phyloP scores from a whole-genome alignment of 139 green algal species.

The Coelastrella sp. region DNA sequence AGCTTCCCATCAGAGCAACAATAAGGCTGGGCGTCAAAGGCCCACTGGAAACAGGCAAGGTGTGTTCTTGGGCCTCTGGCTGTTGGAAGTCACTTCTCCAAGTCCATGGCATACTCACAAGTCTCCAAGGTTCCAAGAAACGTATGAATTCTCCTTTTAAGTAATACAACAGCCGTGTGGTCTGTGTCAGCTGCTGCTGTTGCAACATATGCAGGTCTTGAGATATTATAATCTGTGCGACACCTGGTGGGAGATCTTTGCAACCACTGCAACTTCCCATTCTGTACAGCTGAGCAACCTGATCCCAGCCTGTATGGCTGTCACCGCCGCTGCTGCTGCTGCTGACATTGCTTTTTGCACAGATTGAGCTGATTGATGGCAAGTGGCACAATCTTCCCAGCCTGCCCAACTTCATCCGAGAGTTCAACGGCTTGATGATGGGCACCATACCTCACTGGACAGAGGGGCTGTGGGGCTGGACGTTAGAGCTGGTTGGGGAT shows the following conservation, averaged over 20 bases:
- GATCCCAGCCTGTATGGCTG: too few relatives aligned
- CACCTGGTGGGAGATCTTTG: too few relatives aligned
- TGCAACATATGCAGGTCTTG: neutral
- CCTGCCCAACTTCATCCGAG: slow-evolving; percentile 9
- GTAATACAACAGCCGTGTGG: too few relatives aligned
- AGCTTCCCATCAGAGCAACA: slow-evolving; percentile 25
- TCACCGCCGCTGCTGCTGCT: neutral
- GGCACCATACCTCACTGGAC: slow-evolving; percentile 26
- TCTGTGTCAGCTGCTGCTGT: neutral
- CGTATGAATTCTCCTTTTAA: too few relatives aligned
- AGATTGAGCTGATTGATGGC: slow-evolving; percentile 46
- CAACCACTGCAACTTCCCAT: too few relatives aligned
- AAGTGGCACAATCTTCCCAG: slow-evolving; percentile 47
- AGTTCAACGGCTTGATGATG: slow-evolving; percentile 38
- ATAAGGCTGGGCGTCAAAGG: slow-evolving; percentile 44
- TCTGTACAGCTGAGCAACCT: too few relatives aligned
- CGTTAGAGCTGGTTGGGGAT: neutral
- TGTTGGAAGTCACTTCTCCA: neutral
- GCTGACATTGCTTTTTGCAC: neutral
- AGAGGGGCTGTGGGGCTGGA: neutral
- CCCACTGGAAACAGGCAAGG: slow-evolving; percentile 27
- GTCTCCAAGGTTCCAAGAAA: neutral
- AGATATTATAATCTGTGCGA: too few relatives aligned
- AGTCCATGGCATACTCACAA: neutral
- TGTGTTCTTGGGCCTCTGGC: neutral